Evolutionary conservation across 225 moss, liverwort and hornwort genomes (phyloP).

Genomic region (Bryoerythrophyllum caledonicum): DNA sequence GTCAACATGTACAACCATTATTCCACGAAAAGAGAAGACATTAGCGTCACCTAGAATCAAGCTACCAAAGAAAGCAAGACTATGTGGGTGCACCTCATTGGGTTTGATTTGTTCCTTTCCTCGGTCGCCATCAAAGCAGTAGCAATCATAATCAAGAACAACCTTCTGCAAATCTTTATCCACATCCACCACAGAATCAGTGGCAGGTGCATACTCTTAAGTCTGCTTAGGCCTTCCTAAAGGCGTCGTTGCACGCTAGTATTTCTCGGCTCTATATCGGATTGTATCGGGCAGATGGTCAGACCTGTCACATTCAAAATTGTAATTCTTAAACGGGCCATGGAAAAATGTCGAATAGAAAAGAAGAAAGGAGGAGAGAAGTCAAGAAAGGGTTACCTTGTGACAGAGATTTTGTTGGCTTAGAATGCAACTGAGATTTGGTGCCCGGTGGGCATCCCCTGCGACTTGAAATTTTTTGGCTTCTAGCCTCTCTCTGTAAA

Average conservation of each 20-base stretch:
- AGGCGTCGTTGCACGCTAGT: conserved; percentile 28
- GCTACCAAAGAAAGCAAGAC: neutral
- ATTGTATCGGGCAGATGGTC: conserved; percentile 20
- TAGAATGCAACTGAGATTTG: conserved; percentile 20
- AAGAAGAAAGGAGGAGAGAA: neutral
- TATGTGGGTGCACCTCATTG: conserved; percentile 30
- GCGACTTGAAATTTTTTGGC: conserved; percentile 32
- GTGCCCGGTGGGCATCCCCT: conserved; percentile 47
- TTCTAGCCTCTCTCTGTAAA: conserved; percentile 12
- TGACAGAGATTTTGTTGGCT: conserved; percentile 21
- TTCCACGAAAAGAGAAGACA: neutral
- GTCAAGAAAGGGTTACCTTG: conserved; percentile 34
- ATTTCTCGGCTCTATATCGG: conserved; percentile 7
- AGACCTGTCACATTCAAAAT: conserved; percentile 21
- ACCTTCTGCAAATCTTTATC: conserved; percentile 24
- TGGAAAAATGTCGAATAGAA: neutral
- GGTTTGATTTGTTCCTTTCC: conserved; percentile 37
- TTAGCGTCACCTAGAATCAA: neutral
- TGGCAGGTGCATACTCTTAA: conserved; percentile 2
- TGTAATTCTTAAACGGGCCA: neutral
- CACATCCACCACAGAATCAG: conserved; percentile 30
- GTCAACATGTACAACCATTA: neutral
- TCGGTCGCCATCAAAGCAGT: conserved; percentile 51
- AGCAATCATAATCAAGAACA: conserved; percentile 57
- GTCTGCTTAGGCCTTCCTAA: conserved; percentile 37